Conservation (phyloP, 768 basidiomycete species). For the Trametes coccinea region DNA sequence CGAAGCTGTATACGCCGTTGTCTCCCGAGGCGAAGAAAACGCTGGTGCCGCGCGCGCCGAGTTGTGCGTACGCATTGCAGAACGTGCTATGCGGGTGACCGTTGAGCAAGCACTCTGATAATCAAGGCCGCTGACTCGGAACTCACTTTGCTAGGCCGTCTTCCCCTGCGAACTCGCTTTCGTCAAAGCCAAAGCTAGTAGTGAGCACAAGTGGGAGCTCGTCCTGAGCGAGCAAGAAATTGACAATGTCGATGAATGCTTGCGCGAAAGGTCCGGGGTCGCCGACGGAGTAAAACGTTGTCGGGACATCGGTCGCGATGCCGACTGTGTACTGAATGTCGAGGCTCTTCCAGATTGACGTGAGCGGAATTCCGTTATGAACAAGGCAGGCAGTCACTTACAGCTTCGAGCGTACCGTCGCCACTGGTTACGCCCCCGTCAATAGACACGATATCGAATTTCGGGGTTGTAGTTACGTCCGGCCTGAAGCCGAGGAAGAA, state of each 20-base stretch:
- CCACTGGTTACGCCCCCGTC: conserved; percentile 40
- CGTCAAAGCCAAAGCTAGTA: conserved; percentile 38
- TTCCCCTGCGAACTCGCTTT: conserved; percentile 24
- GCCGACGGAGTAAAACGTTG: conserved; percentile 37
- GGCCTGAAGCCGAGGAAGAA: conserved; percentile 31
- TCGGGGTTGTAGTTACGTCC: conserved; percentile 19
- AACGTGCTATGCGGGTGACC: conserved; percentile 23
- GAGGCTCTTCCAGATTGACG: conserved; percentile 31
- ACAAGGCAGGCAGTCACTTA: background rate
- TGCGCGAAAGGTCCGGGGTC: conserved; percentile 28
- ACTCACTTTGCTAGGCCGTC: conserved; percentile 30
- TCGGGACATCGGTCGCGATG: conserved; percentile 35
- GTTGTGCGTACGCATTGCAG: conserved; percentile 37
- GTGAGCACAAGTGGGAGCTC: conserved; percentile 35
- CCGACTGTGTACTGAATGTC: conserved; percentile 41
- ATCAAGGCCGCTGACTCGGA: too few relatives aligned
- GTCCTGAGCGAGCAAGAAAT: conserved; percentile 29
- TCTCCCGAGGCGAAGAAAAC: conserved; percentile 41
- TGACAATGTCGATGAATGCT: conserved; percentile 37
- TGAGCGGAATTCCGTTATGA: background rate
- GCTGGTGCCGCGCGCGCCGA: conserved; percentile 37
- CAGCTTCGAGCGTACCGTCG: conserved; percentile 24
- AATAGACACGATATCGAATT: conserved; percentile 27
- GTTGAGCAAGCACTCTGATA: too few relatives aligned
- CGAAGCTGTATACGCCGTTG: conserved; percentile 36